Evolutionary conservation across 805 yeast species (phyloP).

Genomic region (Candida lessepsii): DNA sequence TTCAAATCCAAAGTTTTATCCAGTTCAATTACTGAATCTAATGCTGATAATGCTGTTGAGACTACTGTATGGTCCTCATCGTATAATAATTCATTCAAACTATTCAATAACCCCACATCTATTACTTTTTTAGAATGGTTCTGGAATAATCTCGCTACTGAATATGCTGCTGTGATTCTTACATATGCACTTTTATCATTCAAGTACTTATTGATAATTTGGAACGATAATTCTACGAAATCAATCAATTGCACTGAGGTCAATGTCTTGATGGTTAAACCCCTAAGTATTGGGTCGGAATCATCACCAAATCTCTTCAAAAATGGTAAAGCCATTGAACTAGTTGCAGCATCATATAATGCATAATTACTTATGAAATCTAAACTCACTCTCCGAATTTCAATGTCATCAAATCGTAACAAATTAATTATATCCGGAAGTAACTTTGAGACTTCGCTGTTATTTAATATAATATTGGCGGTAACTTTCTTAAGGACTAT

Average conservation of each 20-base stretch:
- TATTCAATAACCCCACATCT: constrained; percentile 42
- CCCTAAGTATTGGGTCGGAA: constrained; percentile 47
- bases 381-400: constrained; percentile 68
- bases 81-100: constrained; percentile 51
- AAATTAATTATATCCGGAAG: constrained; percentile 61
- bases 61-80: constrained; percentile 63
- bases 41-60: constrained; percentile 67
- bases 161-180: constrained; percentile 66
- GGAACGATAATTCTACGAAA: constrained; percentile 47
- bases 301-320: constrained; percentile 54
- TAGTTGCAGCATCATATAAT: constrained; percentile 52
- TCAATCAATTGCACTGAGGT: constrained; percentile 57
- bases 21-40: constrained; percentile 62
- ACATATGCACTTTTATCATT: constrained; percentile 56
- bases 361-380: constrained; percentile 65
- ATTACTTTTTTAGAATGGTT: constrained; percentile 48
- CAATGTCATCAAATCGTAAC: constrained; percentile 59
- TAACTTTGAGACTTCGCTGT: constrained; percentile 67
- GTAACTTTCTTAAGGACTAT: constrained; percentile 62
- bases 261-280: constrained; percentile 63
- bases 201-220: constrained; percentile 34
- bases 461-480: constrained; percentile 82
- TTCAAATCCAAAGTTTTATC: constrained; percentile 46
- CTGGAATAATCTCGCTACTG: constrained; percentile 67
- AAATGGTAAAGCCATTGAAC: constrained; percentile 53